Conservation (phyloP, 1,284 basidiomycete species). For the Sanghuangporus sanghuang region DNA sequence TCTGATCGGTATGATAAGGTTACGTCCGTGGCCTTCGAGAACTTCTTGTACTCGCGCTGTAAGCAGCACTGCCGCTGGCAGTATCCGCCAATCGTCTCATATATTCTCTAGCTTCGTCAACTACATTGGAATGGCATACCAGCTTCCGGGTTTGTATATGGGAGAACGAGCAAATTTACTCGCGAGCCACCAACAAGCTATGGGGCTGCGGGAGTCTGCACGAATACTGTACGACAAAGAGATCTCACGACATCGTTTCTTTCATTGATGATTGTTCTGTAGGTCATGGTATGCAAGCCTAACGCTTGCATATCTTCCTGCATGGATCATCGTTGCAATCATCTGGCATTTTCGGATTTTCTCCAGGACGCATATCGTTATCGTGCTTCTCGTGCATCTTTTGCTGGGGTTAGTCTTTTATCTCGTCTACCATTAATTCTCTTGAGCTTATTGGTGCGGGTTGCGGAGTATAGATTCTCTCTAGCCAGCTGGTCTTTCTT, state of each 20-base stretch:
- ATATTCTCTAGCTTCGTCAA: constrained; percentile 46
- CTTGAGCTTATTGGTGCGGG: constrained; percentile 12
- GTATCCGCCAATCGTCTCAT: not conserved
- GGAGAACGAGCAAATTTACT: constrained; percentile 55
- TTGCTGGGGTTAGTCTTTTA: constrained; percentile 42
- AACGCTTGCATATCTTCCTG: constrained; percentile 52
- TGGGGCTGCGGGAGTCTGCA: constrained; percentile 67
- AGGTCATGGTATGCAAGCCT: constrained; percentile 67
- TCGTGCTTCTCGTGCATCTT: constrained; percentile 62
- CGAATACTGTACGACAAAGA: constrained; percentile 45
- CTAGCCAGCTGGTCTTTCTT: constrained; percentile 70
- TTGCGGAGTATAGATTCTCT: constrained; percentile 32
- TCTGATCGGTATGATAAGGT: constrained; percentile 30
- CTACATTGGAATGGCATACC: constrained; percentile 66
- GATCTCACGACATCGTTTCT: not conserved
- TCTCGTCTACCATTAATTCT: not conserved
- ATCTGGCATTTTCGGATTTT: constrained; percentile 67
- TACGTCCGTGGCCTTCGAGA: constrained; percentile 56
- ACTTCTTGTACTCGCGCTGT: constrained; percentile 63
- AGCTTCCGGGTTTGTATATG: constrained; percentile 63
- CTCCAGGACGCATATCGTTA: constrained; percentile 49
- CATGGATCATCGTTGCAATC: constrained; percentile 60
- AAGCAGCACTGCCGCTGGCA: constrained; percentile 20
- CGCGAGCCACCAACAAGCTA: constrained; percentile 66
- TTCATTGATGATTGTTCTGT: not conserved